phyloP scores from a whole-genome alignment of 2,329 filamentous ascomycete genomes.

The Alternaria longipes region DNA sequence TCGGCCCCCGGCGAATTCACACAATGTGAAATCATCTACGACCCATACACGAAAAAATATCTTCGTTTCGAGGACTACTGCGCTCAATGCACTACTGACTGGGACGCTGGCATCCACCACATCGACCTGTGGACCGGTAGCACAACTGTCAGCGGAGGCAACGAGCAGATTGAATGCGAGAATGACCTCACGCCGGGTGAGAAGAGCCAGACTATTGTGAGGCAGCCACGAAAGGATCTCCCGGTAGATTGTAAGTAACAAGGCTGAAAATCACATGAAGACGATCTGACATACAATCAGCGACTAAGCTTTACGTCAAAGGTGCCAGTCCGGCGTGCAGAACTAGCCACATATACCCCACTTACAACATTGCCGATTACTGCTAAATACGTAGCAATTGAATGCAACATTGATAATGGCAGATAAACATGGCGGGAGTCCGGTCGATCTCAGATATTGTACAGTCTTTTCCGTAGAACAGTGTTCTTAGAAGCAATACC shows the following conservation, averaged over 20 bases:
- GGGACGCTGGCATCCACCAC: conserved; percentile 24
- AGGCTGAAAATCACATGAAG: too few relatives aligned
- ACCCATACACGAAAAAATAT: conserved; percentile 58
- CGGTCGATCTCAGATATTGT: not conserved
- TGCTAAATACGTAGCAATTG: conserved; percentile 4
- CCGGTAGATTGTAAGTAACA: conserved; percentile 20
- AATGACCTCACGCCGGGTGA: conserved; percentile 29
- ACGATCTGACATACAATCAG: conserved; percentile 1
- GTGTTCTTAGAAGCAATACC: not conserved
- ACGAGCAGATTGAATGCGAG: conserved; percentile 36
- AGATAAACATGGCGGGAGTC: not conserved
- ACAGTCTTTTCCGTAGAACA: not conserved
- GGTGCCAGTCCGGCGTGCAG: conserved; percentile 18
- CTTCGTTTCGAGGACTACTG: conserved; percentile 51
- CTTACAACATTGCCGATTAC: conserved; percentile 21
- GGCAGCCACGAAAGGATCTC: conserved; percentile 14
- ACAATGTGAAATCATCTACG: conserved; percentile 57
- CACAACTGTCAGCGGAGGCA: conserved; percentile 24
- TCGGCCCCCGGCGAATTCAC: conserved; percentile 54
- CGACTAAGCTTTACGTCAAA: conserved; percentile 16
- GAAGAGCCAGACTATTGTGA: conserved; percentile 22
- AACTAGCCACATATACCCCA: conserved; percentile 12
- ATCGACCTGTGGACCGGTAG: conserved; percentile 35
- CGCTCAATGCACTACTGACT: conserved; percentile 41
- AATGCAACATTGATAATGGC: not conserved